Conservation (phyloP, 345 rosid genomes). For the Cardiospermum halicacabum region DNA sequence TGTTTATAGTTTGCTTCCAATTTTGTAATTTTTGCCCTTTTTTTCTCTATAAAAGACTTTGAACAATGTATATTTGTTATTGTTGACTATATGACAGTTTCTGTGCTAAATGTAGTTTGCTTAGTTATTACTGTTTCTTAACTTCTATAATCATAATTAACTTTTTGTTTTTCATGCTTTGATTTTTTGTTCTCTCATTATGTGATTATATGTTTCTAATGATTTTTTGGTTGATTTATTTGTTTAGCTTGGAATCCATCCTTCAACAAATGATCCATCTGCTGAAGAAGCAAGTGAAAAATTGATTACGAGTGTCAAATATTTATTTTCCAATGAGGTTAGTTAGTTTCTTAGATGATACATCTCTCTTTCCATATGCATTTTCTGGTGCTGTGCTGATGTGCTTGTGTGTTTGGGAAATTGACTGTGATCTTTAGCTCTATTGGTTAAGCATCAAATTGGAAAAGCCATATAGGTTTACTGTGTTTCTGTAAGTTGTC, state of each 20-base stretch:
- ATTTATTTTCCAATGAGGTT: slow-evolving; percentile 75
- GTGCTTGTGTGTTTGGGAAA: neutral
- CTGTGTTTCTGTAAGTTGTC: neutral
- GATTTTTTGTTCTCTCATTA: neutral
- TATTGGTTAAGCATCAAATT: neutral
- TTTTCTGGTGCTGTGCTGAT: neutral
- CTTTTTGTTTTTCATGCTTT: neutral
- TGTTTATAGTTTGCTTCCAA: neutral
- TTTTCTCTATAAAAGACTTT: neutral
- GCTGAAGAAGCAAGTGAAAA: slow-evolving; percentile 60
- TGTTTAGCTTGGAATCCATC: slow-evolving; percentile 54
- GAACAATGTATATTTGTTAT: neutral
- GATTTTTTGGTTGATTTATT: too few species aligned
- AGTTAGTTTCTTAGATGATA: slow-evolving; percentile 20
- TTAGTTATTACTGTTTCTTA: neutral
- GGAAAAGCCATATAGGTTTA: neutral
- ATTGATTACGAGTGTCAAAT: slow-evolving; percentile 43
- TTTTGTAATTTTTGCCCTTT: neutral
- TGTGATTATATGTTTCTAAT: neutral
- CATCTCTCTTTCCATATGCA: neutral
- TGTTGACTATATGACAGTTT: neutral
- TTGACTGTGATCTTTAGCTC: neutral
- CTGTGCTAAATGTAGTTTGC: too few species aligned
- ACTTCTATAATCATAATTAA: neutral
- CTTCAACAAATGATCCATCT: slow-evolving; percentile 40